Evolutionary conservation across 1,139 yeast species (phyloP).

Genomic region (Maudiozyma humilis): DNA sequence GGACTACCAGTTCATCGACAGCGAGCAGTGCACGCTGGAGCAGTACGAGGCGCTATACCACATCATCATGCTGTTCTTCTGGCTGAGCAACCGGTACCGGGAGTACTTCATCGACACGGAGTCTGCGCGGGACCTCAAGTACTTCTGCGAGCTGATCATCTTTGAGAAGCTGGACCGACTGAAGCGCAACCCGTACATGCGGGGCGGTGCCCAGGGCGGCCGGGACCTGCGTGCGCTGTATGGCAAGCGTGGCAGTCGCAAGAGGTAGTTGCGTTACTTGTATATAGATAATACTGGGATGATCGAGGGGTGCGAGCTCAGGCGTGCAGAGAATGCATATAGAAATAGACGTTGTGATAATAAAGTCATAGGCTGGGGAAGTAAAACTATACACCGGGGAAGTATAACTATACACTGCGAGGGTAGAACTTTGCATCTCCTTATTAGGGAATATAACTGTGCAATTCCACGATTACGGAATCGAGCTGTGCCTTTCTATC

Average conservation of each 20-base stretch:
- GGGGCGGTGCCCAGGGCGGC: background rate
- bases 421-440: no score
- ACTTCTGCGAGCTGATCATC: conserved; percentile 56
- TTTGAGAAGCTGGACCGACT: conserved; percentile 45
- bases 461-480: no score
- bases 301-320: no score
- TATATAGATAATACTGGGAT: background rate
- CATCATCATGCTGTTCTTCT: conserved; percentile 59
- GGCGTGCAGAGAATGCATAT: no score
- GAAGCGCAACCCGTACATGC: conserved; percentile 26
- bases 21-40: conserved; percentile 37
- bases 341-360: no score
- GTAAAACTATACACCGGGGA: no score
- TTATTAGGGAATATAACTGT: no score
- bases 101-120: conserved; percentile 68
- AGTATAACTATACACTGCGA: no score
- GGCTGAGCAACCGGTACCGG: conserved; percentile 88
- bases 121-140: conserved; percentile 62
- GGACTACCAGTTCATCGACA: conserved; percentile 20
- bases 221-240: conserved; percentile 2
- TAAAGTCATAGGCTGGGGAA: no score
- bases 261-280: no score
- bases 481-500: no score
- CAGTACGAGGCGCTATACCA: conserved; percentile 64
- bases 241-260: background rate